A percentile compares a stretch with the other conserved stretches of the same genome.
These are phyloP conservation scores for Phytophthora hybrid DNA, from an alignment of 352 stramenopile species.

Conservation along the genomic window DNA sequence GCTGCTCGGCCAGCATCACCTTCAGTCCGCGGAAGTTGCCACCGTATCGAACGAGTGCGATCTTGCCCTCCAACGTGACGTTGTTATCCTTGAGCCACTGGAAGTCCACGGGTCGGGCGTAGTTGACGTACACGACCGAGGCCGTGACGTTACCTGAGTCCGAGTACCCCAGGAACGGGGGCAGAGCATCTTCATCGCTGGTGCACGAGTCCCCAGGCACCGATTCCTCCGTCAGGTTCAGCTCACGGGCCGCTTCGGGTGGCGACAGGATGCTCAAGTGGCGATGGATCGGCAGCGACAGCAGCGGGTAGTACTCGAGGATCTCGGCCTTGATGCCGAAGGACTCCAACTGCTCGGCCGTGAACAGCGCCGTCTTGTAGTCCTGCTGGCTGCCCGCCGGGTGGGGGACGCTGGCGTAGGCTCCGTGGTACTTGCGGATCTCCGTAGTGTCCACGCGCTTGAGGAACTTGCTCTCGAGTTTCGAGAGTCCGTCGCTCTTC, in stretches of 20 bases:
- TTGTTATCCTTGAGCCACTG: slow-evolving; percentile 71
- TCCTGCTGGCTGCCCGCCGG: slow-evolving; percentile 55
- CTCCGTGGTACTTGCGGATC: slow-evolving; percentile 38
- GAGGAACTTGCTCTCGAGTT: slow-evolving; percentile 33
- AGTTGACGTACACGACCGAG: slow-evolving; percentile 90
- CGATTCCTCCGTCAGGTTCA: slow-evolving; percentile 67
- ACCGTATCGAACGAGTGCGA: slow-evolving; percentile 89
- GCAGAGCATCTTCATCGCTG: slow-evolving; percentile 61
- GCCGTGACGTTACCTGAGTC: slow-evolving; percentile 78
- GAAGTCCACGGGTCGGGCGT: slow-evolving; percentile 85
- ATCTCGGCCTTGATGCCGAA: slow-evolving; percentile 74
- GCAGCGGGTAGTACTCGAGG: slow-evolving; percentile 69
- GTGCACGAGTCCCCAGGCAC: slow-evolving; percentile 76
- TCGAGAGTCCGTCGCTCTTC: slow-evolving; percentile 35
- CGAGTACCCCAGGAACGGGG: slow-evolving; percentile 86
- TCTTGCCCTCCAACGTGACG: slow-evolving; percentile 79
- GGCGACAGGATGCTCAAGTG: slow-evolving; percentile 60
- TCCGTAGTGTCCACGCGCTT: slow-evolving; percentile 33
- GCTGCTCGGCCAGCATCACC: slow-evolving; percentile 85
- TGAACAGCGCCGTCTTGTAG: slow-evolving; percentile 72
- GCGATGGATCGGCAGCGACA: slow-evolving; percentile 71
- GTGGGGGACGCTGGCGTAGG: slow-evolving; percentile 55
- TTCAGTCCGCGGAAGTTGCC: slow-evolving; percentile 80
- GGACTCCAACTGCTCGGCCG: slow-evolving; percentile 57
- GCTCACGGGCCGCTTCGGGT: slow-evolving; percentile 26